Conservation (phyloP, 495 filamentous ascomycete species). For the Penicillium verhagenii region DNA sequence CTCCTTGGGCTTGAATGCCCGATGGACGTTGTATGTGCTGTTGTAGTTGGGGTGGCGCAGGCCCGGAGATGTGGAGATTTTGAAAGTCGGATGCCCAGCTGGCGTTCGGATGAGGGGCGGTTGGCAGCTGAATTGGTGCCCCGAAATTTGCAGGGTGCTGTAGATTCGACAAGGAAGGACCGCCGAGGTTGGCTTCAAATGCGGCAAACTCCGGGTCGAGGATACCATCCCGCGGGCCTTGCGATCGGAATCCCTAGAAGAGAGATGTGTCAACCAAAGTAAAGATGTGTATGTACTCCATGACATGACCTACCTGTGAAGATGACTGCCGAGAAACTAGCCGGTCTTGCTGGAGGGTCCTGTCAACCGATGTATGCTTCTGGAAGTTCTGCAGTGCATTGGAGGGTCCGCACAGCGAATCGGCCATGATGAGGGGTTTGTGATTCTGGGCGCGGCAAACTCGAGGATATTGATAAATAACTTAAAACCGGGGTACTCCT, state of each 20-base stretch:
- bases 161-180: slow-evolving; percentile 24
- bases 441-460: not conserved
- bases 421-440: slow-evolving; percentile 58
- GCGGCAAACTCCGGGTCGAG: slow-evolving; percentile 70
- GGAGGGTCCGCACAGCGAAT: slow-evolving; percentile 83
- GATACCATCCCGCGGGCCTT: slow-evolving; percentile 50
- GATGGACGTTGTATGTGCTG: slow-evolving; percentile 35
- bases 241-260: slow-evolving; percentile 62
- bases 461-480: not conserved
- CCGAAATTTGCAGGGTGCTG: slow-evolving; percentile 11
- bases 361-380: slow-evolving; percentile 74
- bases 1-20: slow-evolving; percentile 31
- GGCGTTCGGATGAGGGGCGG: slow-evolving; percentile 19
- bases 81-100: slow-evolving; percentile 54
- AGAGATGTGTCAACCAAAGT: slow-evolving; percentile 16
- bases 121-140: slow-evolving; percentile 9
- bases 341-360: slow-evolving; percentile 83
- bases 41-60: slow-evolving; percentile 34
- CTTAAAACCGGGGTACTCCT: too few relatives aligned
- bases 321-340: slow-evolving; percentile 52
- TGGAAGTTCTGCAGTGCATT: slow-evolving; percentile 84
- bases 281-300: not conserved
- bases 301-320: slow-evolving; percentile 47
- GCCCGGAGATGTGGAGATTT: slow-evolving; percentile 43
- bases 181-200: slow-evolving; percentile 58